These are phyloP conservation scores for Ilyonectria mors-panacis DNA, from an alignment of 2,329 filamentous ascomycete genomes.

Conservation along the genomic window DNA sequence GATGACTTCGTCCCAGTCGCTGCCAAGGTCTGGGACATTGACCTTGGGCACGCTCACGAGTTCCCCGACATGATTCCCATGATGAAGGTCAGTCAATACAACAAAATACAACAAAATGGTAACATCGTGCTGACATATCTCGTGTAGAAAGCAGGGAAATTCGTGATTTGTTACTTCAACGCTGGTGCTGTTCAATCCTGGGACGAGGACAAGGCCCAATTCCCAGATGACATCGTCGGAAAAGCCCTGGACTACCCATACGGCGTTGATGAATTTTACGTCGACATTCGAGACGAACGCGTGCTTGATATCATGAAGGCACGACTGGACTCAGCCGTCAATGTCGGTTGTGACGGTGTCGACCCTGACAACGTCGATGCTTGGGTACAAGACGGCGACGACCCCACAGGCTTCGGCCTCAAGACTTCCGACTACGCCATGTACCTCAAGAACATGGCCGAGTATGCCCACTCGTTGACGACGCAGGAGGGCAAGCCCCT, in stretches of 20 bases:
- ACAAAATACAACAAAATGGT: background rate
- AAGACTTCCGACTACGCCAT: conserved; percentile 46
- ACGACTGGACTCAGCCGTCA: conserved; percentile 48
- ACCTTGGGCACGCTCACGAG: conserved; percentile 47
- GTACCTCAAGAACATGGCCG: conserved; percentile 50
- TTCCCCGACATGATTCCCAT: conserved; percentile 47
- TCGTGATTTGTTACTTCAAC: conserved; percentile 55
- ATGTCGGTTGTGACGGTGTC: conserved; percentile 52
- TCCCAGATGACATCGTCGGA: conserved; percentile 45
- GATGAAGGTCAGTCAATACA: conserved; percentile 45
- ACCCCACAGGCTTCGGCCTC: conserved; percentile 50
- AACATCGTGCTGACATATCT: conserved; percentile 1
- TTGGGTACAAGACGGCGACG: conserved; percentile 45
- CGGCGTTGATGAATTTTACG: conserved; percentile 48
- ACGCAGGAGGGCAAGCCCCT: conserved; percentile 44
- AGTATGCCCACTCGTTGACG: conserved; percentile 48
- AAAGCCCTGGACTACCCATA: conserved; percentile 46
- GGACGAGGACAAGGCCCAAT: conserved; percentile 47
- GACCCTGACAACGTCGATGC: conserved; percentile 55
- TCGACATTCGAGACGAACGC: conserved; percentile 45
- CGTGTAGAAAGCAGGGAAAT: conserved; percentile 46
- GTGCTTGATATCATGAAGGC: conserved; percentile 51
- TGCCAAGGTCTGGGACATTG: conserved; percentile 52
- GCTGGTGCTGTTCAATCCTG: conserved; percentile 50
- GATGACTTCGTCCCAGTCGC: conserved; percentile 46